Conservation (phyloP, 2,329 filamentous ascomycete genomes). For the Cercospora sp. region DNA sequence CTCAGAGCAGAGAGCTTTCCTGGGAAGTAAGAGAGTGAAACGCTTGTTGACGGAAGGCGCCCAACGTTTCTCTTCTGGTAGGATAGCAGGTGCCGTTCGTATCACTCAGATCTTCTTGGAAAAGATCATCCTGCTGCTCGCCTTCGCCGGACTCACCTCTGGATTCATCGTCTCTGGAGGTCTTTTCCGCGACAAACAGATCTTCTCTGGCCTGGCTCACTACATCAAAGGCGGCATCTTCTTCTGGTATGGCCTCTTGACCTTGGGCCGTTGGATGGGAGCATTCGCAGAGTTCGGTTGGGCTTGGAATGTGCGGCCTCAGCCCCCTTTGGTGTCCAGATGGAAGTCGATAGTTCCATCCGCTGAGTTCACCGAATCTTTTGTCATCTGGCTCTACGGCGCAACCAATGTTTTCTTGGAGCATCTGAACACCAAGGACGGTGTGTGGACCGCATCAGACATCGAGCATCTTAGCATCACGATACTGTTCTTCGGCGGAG, state of each 20-base stretch:
- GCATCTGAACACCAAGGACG: constrained; percentile 73
- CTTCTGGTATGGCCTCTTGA: constrained; percentile 87
- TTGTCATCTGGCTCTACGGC: constrained; percentile 87
- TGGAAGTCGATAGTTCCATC: constrained; percentile 67
- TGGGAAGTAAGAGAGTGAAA: constrained; percentile 40
- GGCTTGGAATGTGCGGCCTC: constrained; percentile 88
- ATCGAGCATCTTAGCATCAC: constrained; percentile 92
- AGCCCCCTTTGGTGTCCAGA: constrained; percentile 56
- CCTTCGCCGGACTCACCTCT: constrained; percentile 70
- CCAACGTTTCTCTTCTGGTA: constrained; percentile 42
- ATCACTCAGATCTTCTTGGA: constrained; percentile 69
- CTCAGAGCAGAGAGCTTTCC: constrained; percentile 44
- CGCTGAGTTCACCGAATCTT: constrained; percentile 86
- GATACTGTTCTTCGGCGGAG: constrained; percentile 89
- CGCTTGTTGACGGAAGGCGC: constrained; percentile 32
- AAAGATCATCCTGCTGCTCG: constrained; percentile 73
- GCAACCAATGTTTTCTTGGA: constrained; percentile 89
- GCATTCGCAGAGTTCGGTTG: constrained; percentile 88
- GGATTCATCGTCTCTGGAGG: constrained; percentile 78
- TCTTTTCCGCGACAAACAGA: constrained; percentile 61
- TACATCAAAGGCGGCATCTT: constrained; percentile 95
- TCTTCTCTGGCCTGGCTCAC: constrained; percentile 87
- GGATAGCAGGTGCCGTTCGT: constrained; percentile 59
- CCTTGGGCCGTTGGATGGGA: constrained; percentile 84
- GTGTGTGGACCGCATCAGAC: constrained; percentile 73